These are phyloP conservation scores for Lactarius hatsudake DNA, from an alignment of 768 basidiomycete genomes.

Conservation along the genomic window DNA sequence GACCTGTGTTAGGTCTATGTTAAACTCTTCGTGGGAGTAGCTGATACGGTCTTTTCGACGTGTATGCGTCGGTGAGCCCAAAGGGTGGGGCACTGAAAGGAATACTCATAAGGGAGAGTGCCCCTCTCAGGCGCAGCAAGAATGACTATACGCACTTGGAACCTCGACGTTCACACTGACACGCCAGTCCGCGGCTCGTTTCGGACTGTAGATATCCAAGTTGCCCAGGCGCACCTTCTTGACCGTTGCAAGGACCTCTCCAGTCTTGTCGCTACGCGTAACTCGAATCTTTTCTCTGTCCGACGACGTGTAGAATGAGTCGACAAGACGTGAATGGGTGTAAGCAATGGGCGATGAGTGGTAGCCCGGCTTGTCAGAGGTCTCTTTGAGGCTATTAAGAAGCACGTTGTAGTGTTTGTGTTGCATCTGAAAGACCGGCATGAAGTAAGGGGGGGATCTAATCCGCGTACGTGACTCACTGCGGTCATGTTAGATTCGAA, in stretches of 20 bases:
- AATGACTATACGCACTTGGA: slow-evolving; percentile 54
- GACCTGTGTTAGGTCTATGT: slow-evolving; percentile 93
- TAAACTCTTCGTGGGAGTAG: slow-evolving; percentile 91
- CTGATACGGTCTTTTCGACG: slow-evolving; percentile 88
- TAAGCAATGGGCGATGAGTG: slow-evolving; percentile 64
- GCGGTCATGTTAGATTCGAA: slow-evolving; percentile 94
- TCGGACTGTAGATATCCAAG: slow-evolving; percentile 84
- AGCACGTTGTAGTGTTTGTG: slow-evolving; percentile 84
- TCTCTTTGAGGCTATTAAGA: slow-evolving; percentile 75
- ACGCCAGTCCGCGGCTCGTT: slow-evolving; percentile 83
- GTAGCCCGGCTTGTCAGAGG: slow-evolving; percentile 51
- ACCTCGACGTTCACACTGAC: slow-evolving; percentile 91
- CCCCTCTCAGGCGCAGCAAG: neutral
- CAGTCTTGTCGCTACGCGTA: slow-evolving; percentile 75
- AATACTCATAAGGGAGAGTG: neutral
- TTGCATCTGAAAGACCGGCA: slow-evolving; percentile 56
- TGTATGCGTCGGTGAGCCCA: slow-evolving; percentile 57
- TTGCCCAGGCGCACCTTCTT: slow-evolving; percentile 83
- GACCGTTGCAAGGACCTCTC: slow-evolving; percentile 62
- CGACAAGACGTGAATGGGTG: slow-evolving; percentile 72
- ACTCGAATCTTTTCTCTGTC: slow-evolving; percentile 70
- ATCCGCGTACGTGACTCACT: slow-evolving; percentile 45
- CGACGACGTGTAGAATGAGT: slow-evolving; percentile 64
- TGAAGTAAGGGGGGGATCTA: slow-evolving; percentile 4
- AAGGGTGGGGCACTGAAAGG: slow-evolving; percentile 57